A percentile compares a stretch with the other conserved stretches of the same genome.
Conservation (phyloP, 2,329 filamentous ascomycete genomes). For the Tolypocladium nubicola region DNA sequence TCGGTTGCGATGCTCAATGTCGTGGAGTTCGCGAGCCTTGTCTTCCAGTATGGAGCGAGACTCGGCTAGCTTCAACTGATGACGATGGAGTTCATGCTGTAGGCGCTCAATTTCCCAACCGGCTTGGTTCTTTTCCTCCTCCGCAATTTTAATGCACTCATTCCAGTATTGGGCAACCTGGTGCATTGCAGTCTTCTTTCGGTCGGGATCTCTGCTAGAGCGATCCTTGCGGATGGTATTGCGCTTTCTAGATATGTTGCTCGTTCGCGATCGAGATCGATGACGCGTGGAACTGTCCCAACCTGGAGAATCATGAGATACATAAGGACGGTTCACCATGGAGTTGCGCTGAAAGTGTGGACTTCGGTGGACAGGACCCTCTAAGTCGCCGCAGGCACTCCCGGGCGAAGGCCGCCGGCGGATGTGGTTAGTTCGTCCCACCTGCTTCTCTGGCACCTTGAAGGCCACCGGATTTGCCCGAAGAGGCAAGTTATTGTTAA, state of each 20-base stretch:
- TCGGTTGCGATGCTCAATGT: conserved; percentile 11
- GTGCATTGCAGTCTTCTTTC: conserved; percentile 19
- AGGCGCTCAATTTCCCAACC: conserved; percentile 15
- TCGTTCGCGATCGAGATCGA: conserved; percentile 17
- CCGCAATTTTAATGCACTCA: conserved; percentile 18
- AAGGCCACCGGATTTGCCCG: too few relatives aligned
- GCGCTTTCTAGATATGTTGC: conserved; percentile 22
- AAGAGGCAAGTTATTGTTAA: not conserved
- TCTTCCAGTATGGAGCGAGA: conserved; percentile 2
- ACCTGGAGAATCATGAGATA: not conserved
- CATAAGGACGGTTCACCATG: not conserved
- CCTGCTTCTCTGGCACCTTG: not conserved
- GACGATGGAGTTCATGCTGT: conserved; percentile 10
- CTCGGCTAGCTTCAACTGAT: conserved; percentile 9
- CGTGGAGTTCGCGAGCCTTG: conserved; percentile 15
- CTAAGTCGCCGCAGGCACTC: conserved; percentile 21
- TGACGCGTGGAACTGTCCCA: not conserved
- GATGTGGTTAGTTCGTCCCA: not conserved
- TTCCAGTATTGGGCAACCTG: conserved; percentile 22
- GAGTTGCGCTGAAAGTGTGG: conserved; percentile 4
- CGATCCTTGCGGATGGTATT: conserved; percentile 7
- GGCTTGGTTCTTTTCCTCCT: conserved; percentile 17
- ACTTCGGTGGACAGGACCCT: conserved; percentile 14
- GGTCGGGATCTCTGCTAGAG: conserved; percentile 8
- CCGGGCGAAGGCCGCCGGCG: conserved; percentile 7